Percentiles rank a stretch among this genome's conserved stretches.
Evolutionary conservation across 768 basidiomycete genomes (phyloP).

Genomic region (Pleurotus giganteus): DNA sequence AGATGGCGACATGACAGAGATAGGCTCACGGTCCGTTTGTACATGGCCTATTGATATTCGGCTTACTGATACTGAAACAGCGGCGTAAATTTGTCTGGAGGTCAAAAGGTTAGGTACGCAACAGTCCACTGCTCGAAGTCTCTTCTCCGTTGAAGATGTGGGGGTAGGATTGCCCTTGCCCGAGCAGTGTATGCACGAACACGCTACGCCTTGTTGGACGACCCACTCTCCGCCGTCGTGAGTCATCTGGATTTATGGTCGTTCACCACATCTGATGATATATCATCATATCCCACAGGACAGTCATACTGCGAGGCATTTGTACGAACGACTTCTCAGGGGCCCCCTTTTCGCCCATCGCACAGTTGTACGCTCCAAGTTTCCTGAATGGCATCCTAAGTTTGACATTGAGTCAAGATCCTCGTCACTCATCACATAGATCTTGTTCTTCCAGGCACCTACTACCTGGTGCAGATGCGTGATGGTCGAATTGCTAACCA

Average conservation of each 20-base stretch:
- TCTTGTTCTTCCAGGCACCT: slow-evolving; percentile 71
- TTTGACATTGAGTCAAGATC: slow-evolving; percentile 35
- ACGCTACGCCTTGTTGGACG: slow-evolving; percentile 70
- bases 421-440: slow-evolving; percentile 86
- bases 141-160: neutral
- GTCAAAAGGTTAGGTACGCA: slow-evolving; percentile 72
- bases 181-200: slow-evolving; percentile 77
- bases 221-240: slow-evolving; percentile 82
- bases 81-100: slow-evolving; percentile 76
- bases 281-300: slow-evolving; percentile 38
- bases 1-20: slow-evolving; percentile 83
- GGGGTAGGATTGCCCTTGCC: slow-evolving; percentile 68
- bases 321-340: slow-evolving; percentile 62
- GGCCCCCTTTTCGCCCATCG: slow-evolving; percentile 66
- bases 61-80: slow-evolving; percentile 26
- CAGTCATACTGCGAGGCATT: slow-evolving; percentile 61
- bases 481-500: slow-evolving; percentile 80
- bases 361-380: slow-evolving; percentile 65
- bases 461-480: slow-evolving; percentile 75
- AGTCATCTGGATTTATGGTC: slow-evolving; percentile 32
- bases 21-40: slow-evolving; percentile 59
- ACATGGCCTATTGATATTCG: too few relatives aligned
- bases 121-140: neutral
- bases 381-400: neutral
- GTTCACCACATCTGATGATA: neutral